These are phyloP conservation scores for Sugiyamaella floridensis DNA, from an alignment of 805 yeast genomes.

Conservation along the genomic window DNA sequence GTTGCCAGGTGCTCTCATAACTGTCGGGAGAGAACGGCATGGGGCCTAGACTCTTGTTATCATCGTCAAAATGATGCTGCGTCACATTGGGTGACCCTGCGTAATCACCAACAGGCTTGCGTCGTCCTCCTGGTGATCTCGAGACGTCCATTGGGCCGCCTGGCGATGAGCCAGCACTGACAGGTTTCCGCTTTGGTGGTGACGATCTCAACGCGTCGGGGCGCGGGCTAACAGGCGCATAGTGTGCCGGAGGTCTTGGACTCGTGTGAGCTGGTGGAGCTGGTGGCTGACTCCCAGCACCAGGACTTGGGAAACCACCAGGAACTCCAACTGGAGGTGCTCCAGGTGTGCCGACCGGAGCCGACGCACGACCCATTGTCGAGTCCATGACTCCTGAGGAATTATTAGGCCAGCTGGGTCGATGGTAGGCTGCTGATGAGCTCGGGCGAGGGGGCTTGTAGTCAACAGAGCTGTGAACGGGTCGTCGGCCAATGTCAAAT, in stretches of 20 bases:
- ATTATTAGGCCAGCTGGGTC: not conserved
- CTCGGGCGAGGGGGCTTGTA: not conserved
- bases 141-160: not conserved
- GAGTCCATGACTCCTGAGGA: not conserved
- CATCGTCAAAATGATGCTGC: constrained; percentile 2
- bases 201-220: not conserved
- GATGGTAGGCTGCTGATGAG: not conserved
- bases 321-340: too few relatives aligned
- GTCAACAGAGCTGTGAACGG: not conserved
- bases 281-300: not conserved
- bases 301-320: too few relatives aligned
- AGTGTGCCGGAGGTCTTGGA: not conserved
- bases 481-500: not conserved
- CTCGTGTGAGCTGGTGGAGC: not conserved
- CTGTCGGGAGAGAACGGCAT: constrained; percentile 22
- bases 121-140: constrained; percentile 1
- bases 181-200: not conserved
- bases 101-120: constrained; percentile 14
- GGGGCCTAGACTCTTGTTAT: constrained; percentile 5
- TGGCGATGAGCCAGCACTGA: not conserved
- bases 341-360: too few relatives aligned
- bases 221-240: not conserved
- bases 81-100: not conserved
- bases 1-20: constrained; percentile 9
- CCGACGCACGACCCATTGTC: not conserved